phyloP scores from a whole-genome alignment of 805 yeast species.

The Schizosaccharomyces cryophilus region DNA sequence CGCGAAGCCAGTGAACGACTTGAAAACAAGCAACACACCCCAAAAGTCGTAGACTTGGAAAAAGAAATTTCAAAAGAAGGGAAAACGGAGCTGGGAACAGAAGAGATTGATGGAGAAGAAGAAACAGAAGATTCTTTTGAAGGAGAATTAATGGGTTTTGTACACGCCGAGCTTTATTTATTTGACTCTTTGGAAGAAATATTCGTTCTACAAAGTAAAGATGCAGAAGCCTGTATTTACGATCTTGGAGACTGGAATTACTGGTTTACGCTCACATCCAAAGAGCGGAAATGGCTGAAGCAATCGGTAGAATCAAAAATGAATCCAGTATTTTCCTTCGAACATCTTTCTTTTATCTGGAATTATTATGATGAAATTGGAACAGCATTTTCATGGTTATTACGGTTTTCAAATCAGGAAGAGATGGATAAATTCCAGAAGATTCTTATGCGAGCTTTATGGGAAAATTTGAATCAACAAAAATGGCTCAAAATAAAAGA shows the following conservation, averaged over 20 bases:
- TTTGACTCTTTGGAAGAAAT: conserved; percentile 28
- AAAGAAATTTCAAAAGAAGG: too few species aligned
- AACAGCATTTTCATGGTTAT: conserved; percentile 33
- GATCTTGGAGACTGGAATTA: conserved; percentile 28
- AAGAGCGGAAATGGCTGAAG: conserved; percentile 16
- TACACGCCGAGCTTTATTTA: conserved; percentile 24
- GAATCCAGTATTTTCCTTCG: conserved; percentile 42
- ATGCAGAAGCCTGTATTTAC: conserved; percentile 17
- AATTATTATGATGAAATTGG: conserved; percentile 23
- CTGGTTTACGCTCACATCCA: neutral
- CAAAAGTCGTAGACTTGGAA: too few species aligned
- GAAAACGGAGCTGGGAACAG: conserved; percentile 2
- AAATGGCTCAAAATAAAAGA: conserved; percentile 23
- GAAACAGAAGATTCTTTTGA: neutral
- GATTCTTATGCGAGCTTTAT: conserved; percentile 26
- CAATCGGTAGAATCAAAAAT: conserved; percentile 24
- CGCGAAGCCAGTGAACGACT: too few species aligned
- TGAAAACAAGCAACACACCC: too few species aligned
- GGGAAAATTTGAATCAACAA: conserved; percentile 32
- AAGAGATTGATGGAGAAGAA: neutral
- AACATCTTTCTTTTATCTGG: conserved; percentile 36
- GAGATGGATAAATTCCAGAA: conserved; percentile 28
- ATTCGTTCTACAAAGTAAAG: conserved; percentile 22
- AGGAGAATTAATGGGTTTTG: conserved; percentile 1
- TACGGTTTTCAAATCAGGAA: conserved; percentile 24